Conservation (phyloP, 2,329 filamentous ascomycete species). For the Monosporascus sp. region DNA sequence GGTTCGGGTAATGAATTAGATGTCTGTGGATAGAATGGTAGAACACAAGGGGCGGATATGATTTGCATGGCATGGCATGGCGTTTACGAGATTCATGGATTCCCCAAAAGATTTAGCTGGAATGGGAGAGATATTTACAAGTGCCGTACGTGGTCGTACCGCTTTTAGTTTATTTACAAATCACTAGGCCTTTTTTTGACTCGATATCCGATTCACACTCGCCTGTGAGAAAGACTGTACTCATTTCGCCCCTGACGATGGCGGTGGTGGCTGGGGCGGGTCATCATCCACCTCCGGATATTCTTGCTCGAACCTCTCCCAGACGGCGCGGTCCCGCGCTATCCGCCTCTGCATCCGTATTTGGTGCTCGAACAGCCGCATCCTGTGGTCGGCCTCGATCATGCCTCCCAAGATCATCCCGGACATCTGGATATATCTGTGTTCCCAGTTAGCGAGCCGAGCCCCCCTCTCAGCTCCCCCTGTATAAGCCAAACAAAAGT, state of each 20-base stretch:
- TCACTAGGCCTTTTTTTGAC: background rate
- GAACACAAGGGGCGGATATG: conserved; percentile 3
- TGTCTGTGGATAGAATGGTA: background rate
- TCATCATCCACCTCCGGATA: conserved; percentile 42
- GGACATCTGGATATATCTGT: conserved; percentile 77
- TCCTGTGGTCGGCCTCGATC: conserved; percentile 66
- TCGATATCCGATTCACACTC: background rate
- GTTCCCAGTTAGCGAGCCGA: background rate
- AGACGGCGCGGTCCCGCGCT: conserved; percentile 59
- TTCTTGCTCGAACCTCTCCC: conserved; percentile 62
- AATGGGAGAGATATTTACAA: conserved; percentile 13
- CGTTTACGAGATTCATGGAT: conserved; percentile 18
- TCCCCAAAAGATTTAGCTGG: conserved; percentile 2
- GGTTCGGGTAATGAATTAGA: conserved; percentile 8
- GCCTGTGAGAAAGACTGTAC: background rate
- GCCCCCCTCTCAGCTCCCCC: background rate
- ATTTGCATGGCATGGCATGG: conserved; percentile 26
- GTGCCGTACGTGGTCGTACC: background rate
- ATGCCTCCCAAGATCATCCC: conserved; percentile 75
- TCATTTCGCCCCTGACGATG: conserved; percentile 14
- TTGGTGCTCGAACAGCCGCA: conserved; percentile 61
- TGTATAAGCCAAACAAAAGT: background rate
- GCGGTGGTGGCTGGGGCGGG: conserved; percentile 12
- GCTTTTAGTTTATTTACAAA: background rate
- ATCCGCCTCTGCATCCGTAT: conserved; percentile 61